These are phyloP conservation scores for Phialophora chinensis DNA, from an alignment of 2,329 filamentous ascomycete genomes.

Conservation along the genomic window DNA sequence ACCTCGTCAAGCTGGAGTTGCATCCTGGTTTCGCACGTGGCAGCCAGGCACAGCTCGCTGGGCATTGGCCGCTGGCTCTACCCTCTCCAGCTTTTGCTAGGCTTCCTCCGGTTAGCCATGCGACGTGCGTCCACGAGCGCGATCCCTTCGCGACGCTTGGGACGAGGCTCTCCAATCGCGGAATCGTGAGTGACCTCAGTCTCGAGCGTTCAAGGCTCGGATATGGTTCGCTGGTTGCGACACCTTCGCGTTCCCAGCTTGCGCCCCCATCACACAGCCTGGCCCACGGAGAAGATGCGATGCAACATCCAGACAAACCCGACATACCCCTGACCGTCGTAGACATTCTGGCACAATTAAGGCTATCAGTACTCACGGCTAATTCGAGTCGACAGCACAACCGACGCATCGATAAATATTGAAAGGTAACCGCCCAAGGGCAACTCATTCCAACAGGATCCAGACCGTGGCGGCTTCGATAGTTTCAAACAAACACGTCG, in stretches of 20 bases:
- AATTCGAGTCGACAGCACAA: constrained; percentile 12
- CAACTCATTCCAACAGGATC: not conserved
- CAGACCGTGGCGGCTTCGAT: not conserved
- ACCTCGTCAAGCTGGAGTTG: constrained; percentile 6
- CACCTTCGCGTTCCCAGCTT: constrained; percentile 3
- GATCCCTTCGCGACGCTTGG: constrained; percentile 7
- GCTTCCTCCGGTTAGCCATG: constrained; percentile 28
- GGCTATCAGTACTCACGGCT: constrained; percentile 16
- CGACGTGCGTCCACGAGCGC: constrained; percentile 22
- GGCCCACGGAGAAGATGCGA: constrained; percentile 21
- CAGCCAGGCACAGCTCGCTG: constrained; percentile 11
- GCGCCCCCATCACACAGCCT: constrained; percentile 19
- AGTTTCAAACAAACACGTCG: not conserved
- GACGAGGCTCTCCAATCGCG: constrained; percentile 29
- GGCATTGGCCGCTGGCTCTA: constrained; percentile 9
- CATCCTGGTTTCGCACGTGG: constrained; percentile 19
- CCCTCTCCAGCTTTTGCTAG: constrained; percentile 23
- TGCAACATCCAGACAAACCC: constrained; percentile 15
- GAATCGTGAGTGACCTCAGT: constrained; percentile 6
- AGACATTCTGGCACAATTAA: constrained; percentile 15
- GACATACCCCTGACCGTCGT: constrained; percentile 16
- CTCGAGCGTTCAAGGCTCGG: constrained; percentile 15
- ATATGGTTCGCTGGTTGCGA: constrained; percentile 12
- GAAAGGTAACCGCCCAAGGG: constrained; percentile 6
- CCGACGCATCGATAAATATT: constrained; percentile 18